Percentiles rank a stretch among this genome's conserved stretches.
Evolutionary conservation across 2,329 filamentous ascomycete species (phyloP).

Genomic region (Penicillium psychrosexuale): DNA sequence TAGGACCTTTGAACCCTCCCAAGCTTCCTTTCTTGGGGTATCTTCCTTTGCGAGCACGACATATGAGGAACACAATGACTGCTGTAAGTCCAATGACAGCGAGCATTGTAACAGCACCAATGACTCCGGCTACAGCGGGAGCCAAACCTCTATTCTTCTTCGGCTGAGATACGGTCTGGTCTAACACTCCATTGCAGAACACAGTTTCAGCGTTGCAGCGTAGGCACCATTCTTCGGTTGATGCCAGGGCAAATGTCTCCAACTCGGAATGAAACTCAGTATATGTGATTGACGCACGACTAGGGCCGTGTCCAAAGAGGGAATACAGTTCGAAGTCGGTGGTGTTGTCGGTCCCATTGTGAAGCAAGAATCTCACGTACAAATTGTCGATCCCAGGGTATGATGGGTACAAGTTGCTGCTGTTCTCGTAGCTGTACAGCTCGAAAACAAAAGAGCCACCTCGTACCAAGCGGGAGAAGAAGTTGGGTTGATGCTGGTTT

Average conservation of each 20-base stretch:
- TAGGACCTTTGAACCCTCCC: constrained; percentile 56
- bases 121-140: constrained; percentile 53
- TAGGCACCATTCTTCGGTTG: constrained; percentile 53
- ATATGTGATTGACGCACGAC: constrained; percentile 51
- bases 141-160: constrained; percentile 29
- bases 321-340: constrained; percentile 3
- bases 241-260: constrained; percentile 42
- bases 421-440: constrained; percentile 45
- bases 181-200: constrained; percentile 51
- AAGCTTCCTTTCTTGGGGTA: constrained; percentile 36
- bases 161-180: neutral
- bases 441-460: constrained; percentile 54
- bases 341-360: constrained; percentile 51
- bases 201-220: constrained; percentile 46
- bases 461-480: constrained; percentile 49
- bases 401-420: constrained; percentile 24
- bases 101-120: constrained; percentile 55
- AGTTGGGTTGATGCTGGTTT: constrained; percentile 38
- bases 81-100: constrained; percentile 45
- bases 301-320: constrained; percentile 23
- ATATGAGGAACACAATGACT: constrained; percentile 41
- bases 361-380: constrained; percentile 56
- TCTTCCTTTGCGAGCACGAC: constrained; percentile 45
- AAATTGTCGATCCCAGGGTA: constrained; percentile 48
- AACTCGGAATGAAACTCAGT: constrained; percentile 50